Evolutionary conservation across 2,329 filamentous ascomycete genomes (phyloP).

Genomic region (Zymoseptoria crescenta): DNA sequence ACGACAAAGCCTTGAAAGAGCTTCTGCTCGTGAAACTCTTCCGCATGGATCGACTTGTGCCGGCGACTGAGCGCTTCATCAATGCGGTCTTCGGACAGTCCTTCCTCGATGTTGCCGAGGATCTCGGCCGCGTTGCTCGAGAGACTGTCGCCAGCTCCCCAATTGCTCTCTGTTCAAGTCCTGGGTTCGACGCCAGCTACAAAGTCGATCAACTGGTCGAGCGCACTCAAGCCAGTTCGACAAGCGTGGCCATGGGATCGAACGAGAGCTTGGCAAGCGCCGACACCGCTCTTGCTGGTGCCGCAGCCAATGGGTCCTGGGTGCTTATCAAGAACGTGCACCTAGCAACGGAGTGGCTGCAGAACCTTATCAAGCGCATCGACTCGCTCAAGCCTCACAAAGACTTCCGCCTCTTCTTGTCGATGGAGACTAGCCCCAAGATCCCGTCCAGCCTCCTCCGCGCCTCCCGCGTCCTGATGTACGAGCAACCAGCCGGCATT

Average conservation of each 20-base stretch:
- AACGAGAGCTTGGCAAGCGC: conserved; percentile 87
- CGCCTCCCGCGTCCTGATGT: conserved; percentile 90
- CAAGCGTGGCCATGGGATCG: conserved; percentile 98
- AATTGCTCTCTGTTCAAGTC: conserved; percentile 85
- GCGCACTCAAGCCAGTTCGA: conserved; percentile 70
- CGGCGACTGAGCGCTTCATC: conserved; percentile 85
- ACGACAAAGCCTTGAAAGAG: conserved; percentile 73
- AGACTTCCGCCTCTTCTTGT: conserved; percentile 91
- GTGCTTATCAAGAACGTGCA: conserved; percentile 99
- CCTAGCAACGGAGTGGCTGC: conserved; percentile 88
- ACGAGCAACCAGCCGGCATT: conserved; percentile 94
- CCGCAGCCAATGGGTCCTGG: conserved; percentile 87
- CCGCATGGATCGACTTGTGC: conserved; percentile 90
- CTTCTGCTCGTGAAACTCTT: conserved; percentile 88
- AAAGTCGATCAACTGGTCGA: conserved; percentile 96
- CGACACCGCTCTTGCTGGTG: conserved; percentile 90
- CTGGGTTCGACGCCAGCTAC: conserved; percentile 97
- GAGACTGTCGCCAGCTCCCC: conserved; percentile 79
- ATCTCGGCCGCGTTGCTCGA: conserved; percentile 75
- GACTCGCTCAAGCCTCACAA: conserved; percentile 88
- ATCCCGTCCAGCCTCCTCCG: conserved; percentile 94
- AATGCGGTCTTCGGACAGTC: conserved; percentile 73
- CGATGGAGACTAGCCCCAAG: conserved; percentile 94
- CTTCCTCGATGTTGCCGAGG: conserved; percentile 75
- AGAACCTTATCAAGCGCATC: conserved; percentile 94